These are phyloP conservation scores for Huntiella bhutanensis DNA, from an alignment of 2,329 filamentous ascomycete genomes.

Conservation along the genomic window DNA sequence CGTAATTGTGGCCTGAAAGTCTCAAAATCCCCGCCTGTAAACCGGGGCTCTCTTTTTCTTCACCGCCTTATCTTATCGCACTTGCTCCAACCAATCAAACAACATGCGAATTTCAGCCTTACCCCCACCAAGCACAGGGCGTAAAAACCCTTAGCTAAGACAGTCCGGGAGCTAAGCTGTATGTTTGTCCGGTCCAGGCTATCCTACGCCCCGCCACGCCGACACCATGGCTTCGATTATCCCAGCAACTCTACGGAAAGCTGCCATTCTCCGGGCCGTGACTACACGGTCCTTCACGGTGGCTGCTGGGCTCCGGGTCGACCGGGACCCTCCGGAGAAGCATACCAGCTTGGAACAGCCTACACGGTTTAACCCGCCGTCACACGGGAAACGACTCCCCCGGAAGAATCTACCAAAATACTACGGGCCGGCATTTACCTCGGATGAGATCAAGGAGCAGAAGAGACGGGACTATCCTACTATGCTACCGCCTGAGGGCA, in stretches of 20 bases:
- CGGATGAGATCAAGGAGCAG: slow-evolving; percentile 47
- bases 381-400: slow-evolving; percentile 55
- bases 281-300: too few species aligned
- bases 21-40: too few species aligned
- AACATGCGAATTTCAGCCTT: too few species aligned
- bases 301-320: too few species aligned
- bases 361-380: slow-evolving; percentile 77
- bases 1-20: too few species aligned
- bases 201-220: too few species aligned
- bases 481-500: slow-evolving; percentile 69
- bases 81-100: too few species aligned
- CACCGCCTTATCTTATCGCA: not conserved
- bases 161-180: too few species aligned
- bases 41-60: not conserved
- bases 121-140: too few species aligned
- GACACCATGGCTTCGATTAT: too few species aligned
- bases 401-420: slow-evolving; percentile 39
- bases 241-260: not conserved
- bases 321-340: slow-evolving; percentile 22
- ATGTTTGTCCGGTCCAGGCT: too few species aligned
- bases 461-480: slow-evolving; percentile 61
- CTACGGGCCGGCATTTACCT: slow-evolving; percentile 55
- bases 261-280: not conserved
- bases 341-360: slow-evolving; percentile 67
- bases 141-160: too few species aligned